These are phyloP conservation scores for Plasmopara viticola DNA, from an alignment of 352 stramenopile genomes.

Conservation along the genomic window DNA sequence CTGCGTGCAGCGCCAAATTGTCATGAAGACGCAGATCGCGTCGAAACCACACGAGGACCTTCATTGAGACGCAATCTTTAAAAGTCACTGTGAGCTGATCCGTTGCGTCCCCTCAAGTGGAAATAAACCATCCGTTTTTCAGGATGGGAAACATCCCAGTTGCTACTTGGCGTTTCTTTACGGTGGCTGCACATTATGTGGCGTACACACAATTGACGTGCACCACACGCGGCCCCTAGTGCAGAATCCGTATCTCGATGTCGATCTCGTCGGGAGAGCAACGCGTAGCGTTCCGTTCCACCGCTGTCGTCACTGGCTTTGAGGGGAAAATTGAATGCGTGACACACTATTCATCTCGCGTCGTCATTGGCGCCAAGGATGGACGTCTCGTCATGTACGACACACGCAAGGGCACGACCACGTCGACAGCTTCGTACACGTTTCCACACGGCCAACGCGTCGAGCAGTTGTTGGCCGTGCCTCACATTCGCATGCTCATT, in stretches of 20 bases:
- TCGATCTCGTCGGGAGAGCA: slow-evolving; percentile 17
- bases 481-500: slow-evolving; percentile 85
- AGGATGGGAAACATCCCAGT: too few relatives aligned
- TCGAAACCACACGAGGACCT: slow-evolving; percentile 87
- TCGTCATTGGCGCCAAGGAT: slow-evolving; percentile 75
- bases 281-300: slow-evolving; percentile 74
- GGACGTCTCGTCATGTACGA: slow-evolving; percentile 83
- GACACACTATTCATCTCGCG: slow-evolving; percentile 82
- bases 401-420: slow-evolving; percentile 73
- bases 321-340: slow-evolving; percentile 80
- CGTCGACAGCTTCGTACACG: slow-evolving; percentile 49
- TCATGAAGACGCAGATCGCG: slow-evolving; percentile 95
- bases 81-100: background rate
- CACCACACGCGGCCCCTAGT: background rate
- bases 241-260: slow-evolving; percentile 12
- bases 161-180: too few relatives aligned
- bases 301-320: slow-evolving; percentile 63
- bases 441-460: slow-evolving; percentile 69
- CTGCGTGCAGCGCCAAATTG: slow-evolving; percentile 89
- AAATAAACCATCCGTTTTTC: too few relatives aligned
- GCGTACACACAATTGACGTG: background rate
- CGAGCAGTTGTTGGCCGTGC: slow-evolving; percentile 77
- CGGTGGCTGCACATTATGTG: slow-evolving; percentile 2
- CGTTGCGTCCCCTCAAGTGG: background rate
- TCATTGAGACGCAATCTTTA: slow-evolving; percentile 3